Conservation (phyloP, 2,329 filamentous ascomycete species). For the Sporothrix variecibatus region DNA sequence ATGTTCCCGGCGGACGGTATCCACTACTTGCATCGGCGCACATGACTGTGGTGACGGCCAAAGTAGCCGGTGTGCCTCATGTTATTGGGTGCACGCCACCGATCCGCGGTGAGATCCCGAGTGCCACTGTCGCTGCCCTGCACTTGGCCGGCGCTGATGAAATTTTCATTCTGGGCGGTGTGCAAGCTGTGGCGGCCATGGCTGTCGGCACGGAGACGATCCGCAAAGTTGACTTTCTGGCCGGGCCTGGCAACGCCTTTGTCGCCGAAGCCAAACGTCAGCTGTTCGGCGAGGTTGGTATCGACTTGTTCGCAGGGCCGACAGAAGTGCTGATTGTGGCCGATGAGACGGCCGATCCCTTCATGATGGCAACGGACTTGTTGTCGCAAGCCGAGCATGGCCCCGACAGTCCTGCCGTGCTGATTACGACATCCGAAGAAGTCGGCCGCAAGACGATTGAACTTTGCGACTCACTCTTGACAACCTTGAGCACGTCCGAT, state of each 20-base stretch:
- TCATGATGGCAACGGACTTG: constrained; percentile 49
- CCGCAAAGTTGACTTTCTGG: constrained; percentile 57
- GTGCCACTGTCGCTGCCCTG: constrained; percentile 53
- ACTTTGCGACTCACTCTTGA: constrained; percentile 43
- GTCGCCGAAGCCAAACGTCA: constrained; percentile 57
- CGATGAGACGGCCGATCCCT: constrained; percentile 49
- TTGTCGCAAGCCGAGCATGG: constrained; percentile 54
- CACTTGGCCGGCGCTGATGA: constrained; percentile 52
- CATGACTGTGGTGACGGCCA: constrained; percentile 58
- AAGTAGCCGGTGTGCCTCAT: constrained; percentile 53
- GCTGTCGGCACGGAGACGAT: constrained; percentile 58
- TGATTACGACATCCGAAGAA: constrained; percentile 49
- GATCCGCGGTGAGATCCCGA: constrained; percentile 49
- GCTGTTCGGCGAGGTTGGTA: constrained; percentile 55
- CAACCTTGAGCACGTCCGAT: constrained; percentile 45
- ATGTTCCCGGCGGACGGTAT: constrained; percentile 52
- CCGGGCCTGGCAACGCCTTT: constrained; percentile 56
- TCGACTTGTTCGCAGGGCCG: constrained; percentile 56
- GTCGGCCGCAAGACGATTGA: constrained; percentile 44
- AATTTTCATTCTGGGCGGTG: constrained; percentile 54
- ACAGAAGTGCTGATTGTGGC: constrained; percentile 55
- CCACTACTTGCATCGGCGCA: constrained; percentile 55
- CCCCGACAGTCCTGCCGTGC: constrained; percentile 52
- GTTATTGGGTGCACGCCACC: constrained; percentile 56
- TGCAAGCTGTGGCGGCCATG: constrained; percentile 63